Evolutionary conservation across 176 grass and related monocot species (phyloP), one percentile per base, ranked within the genome.

Genomic region (Musa schizocarpa): DNA sequence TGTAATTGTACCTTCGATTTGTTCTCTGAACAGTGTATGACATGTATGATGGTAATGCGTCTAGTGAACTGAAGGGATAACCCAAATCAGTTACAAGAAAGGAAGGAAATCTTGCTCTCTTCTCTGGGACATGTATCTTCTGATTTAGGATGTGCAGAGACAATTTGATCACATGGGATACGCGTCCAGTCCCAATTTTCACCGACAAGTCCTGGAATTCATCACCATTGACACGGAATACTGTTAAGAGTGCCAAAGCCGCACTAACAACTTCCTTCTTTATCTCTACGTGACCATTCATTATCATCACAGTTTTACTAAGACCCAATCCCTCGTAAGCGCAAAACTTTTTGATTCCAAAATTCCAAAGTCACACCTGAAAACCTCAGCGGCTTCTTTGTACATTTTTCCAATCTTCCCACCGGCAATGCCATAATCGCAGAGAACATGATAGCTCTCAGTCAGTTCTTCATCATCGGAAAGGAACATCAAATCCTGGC

Each of bases 1-100:
- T 76, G 81, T 88, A 92, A n/a, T 81, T 76, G 81, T 88, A 92
- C 81, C 89, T 92, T 50, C 48, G 13, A 76, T 86, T 88, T 61
- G 62, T 53, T 80, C 89, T 88, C 61, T 76, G 69, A 22, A 79
- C 8, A 78, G 86, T 88, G 70, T 83, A 92, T 0, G 89, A 81
- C 75, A 92, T 53, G 76, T 58, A 92, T 4, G 83, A 11, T 0
- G 89, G 89, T 67, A 79, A 88, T 48, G 5, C 4, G 43, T 85
- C 80, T 52, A 92, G 16, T 56, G 83, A 52, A 73, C 77, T 86
- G 62, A 88, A 74, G n/a, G 86, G 83, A 79, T 81, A 88, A 49
- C 77, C 75, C 56, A 80, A 58, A 78, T 78, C 76, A 54, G 79
- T 86, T 73, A 88, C 20, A 73, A 92, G 53, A 68, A 88, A 83